Base-by-base conservation (phyloP, 108 stramenopile species). In the Skeletonema grethae region DNA sequence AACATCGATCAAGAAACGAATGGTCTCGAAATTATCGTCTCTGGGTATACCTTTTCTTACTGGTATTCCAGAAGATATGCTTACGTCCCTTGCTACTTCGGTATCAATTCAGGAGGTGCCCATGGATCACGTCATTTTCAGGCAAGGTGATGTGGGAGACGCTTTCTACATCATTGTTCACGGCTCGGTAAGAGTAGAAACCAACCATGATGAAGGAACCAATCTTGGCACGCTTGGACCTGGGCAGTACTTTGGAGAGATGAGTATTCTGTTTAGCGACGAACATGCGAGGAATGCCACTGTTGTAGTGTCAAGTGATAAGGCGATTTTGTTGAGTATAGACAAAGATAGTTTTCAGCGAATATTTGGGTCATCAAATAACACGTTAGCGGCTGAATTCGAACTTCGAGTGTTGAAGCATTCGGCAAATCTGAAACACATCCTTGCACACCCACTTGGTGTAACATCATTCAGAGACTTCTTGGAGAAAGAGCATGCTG, bases 221-320 rank as follows among this genome's bases (percentile, higher is more conserved):
- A 86, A 89, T 83, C 61, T 92, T 57, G 93, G 91, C 16, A 87
- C 88, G 12, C 59, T 94, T 32, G 90, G 87, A 18, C 88, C 90
- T 30, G 93, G 93, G 28, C 90, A 94, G 61, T 91, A 94, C 81
- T 94, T 92, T 79, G 85, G 82, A 57, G 93, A 94, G 73, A 90
- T 94, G 63, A 88, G 90, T 43, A 78, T 91, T 25, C 88, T 94
- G 18, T 85, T 88, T 28, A 86, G 86, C 32, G 69, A 39, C 5
- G 62, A 69, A 22, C 34, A 53, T 48, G 36, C 67, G 46, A 71
- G 84, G 38, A 48, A 72, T 56, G 84, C 84, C 6, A 85, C 77
- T 2, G 81, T 85, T 41, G 75, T 78, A 31, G 41, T 43, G 4
- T 69, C 77, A 34, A 75, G 50, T 50, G 58, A 82, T 8, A 80